Base-by-base conservation (phyloP, 192 early-diverging fungal genomes). In the Coemansia sp. region DNA sequence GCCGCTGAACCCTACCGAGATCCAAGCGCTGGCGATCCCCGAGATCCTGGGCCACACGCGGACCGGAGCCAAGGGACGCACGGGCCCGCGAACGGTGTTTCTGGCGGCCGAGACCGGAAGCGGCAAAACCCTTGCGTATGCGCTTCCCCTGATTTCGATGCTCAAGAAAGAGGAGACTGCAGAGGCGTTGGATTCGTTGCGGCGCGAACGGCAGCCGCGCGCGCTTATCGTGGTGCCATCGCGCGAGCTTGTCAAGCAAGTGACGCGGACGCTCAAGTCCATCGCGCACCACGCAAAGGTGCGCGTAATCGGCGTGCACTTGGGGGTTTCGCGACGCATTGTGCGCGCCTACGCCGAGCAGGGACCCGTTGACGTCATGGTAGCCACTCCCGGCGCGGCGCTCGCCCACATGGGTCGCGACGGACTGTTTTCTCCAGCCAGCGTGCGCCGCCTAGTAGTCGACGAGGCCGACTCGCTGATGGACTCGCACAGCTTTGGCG, bases 391-490 rank as follows among this genome's bases (percentile, higher is more conserved):
- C 3, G 73, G 67, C 13, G 83, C 91, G 2, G 83, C 83, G n/a
- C 70, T 95, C 25, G 61, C 82, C 15, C 77, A 85, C 13, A 85
- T 89, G 62, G 14, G 83, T 5, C 67, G 81, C 10, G 70, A 88
- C 23, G 69, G 75, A 14, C 61, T 76, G 6, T n/a, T 98, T 11
- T 82, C 84, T n/a, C 77, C 94, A 0, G 70, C 79, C 5, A 83
- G 87, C 11, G 73, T 90, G 11, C 74, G 73, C 1, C 85, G 90
- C 57, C 59, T 98, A 4, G 88, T 96, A 2, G 85, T 98, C 8
- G 96, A 98, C 74, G 96, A 98, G 82, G 93, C 93, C 0, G 96
- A 98, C 74, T 91, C 94, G 0, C 79, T 98, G 82, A 92, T 97
- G 80, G 93, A 81, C 66, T 56, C 92, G 73, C 74, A 85, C 40